Evolutionary conservation across 306 rosid genomes (phyloP).

Genomic region (Morella rubra): DNA sequence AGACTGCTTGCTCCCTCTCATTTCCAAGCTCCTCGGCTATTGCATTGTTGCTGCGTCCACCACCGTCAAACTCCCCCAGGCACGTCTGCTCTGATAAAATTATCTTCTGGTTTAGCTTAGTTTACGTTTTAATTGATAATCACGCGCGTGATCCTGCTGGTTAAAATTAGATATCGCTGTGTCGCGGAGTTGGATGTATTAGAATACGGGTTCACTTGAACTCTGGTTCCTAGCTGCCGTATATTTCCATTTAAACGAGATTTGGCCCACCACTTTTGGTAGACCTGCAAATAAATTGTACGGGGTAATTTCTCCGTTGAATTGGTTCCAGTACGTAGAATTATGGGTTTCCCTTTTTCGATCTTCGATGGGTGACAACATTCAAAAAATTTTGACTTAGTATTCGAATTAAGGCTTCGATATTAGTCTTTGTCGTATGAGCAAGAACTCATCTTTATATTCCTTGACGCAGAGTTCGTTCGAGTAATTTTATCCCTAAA

Average conservation of each 20-base stretch:
- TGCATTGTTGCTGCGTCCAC: constrained; percentile 98
- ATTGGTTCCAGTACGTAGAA: background rate
- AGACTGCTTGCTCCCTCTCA: constrained; percentile 85
- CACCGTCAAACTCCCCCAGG: constrained; percentile 99
- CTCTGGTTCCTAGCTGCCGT: background rate
- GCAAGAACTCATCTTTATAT: background rate
- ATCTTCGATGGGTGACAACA: background rate
- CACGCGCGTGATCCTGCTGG: background rate
- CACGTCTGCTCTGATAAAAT: background rate
- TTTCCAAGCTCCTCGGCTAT: constrained; percentile 94
- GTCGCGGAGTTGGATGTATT: background rate
- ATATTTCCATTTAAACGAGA: background rate
- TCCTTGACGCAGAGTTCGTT: background rate
- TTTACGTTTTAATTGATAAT: background rate
- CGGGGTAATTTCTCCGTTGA: background rate
- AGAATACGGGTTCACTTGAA: background rate
- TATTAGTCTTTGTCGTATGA: background rate
- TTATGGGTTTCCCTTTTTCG: background rate
- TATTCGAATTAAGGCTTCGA: background rate
- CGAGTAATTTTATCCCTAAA: background rate
- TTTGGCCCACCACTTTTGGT: too few relatives aligned
- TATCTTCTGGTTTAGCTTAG: background rate
- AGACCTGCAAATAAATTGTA: background rate
- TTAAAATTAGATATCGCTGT: constrained; percentile 16
- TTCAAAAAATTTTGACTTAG: too few relatives aligned